Evolutionary conservation across 148 eudicot genomes (phyloP), one percentile per base, ranked within the genome.

Genomic region (Oxyria digyna): DNA sequence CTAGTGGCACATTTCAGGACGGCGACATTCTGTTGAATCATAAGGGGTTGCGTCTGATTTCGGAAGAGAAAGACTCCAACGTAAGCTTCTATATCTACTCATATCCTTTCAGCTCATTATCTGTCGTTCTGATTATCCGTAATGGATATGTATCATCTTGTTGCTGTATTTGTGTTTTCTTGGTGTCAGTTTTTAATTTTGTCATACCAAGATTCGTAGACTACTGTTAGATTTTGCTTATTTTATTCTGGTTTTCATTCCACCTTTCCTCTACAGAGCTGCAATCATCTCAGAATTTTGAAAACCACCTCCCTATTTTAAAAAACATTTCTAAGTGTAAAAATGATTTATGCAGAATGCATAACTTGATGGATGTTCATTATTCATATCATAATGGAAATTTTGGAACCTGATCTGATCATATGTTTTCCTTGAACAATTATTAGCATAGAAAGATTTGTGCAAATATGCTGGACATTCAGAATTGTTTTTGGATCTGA

Each of bases 1-100:
- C 97, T 1, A 93, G 98, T 59, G 98, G 98, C 8, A 93, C 98
- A 8, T 93, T 93, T 82, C 97, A 89, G 69, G 97, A 90, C 62
- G 98, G 98, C 11, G 92, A 86, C 82, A 81, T 93, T 76, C 78
- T 85, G 50, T 77, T 93, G 37, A 93, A 93, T 52, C 83, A 82
- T 71, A 90, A 87, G 81, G 98, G 98, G 11, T 67, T 90, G 73
- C 81, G 92, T 31, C 85, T 90, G 49, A 74, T 76, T 31, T 86
- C 98, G 0, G 88, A 83, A 43, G 86, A 85, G 59, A 87, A 72
- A 38, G 86, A 78, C 66, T 59, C 83, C 67, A 72, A 70, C 57
- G 98, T 93, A 79, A 76, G 85, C 70, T 81, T 65, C 46, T 3
- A 42, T n/a, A 13, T 55, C 20, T 3, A 15, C 65, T 32, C 43